Percentiles rank a stretch among this genome's conserved stretches.
These are phyloP conservation scores for Garcia nutans DNA, from an alignment of 345 rosid species.

Conservation along the genomic window DNA sequence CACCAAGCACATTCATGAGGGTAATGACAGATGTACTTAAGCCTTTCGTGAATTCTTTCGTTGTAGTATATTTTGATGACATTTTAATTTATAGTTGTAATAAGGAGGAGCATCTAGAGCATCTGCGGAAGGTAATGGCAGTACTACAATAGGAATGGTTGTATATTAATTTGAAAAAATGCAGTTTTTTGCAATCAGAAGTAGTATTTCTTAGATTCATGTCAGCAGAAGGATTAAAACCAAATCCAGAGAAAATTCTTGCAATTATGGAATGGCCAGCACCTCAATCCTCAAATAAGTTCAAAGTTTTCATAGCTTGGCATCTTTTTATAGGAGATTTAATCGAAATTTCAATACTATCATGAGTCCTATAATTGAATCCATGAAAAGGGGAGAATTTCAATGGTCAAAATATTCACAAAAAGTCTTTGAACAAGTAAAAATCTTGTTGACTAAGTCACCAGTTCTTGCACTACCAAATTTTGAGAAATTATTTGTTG, in stretches of 20 bases:
- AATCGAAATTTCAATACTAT: background rate
- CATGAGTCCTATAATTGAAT: too few relatives aligned
- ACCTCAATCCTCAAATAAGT: background rate
- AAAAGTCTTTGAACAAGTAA: too few relatives aligned
- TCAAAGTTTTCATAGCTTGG: background rate
- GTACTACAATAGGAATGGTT: background rate
- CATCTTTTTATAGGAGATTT: background rate
- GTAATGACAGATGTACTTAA: background rate
- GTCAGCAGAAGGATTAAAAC: background rate
- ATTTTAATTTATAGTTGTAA: background rate
- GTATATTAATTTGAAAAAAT: background rate
- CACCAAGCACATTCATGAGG: background rate
- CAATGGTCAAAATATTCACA: too few relatives aligned
- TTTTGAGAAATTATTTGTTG: background rate
- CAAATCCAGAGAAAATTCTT: background rate
- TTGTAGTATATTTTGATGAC: background rate
- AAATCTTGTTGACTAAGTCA: too few relatives aligned
- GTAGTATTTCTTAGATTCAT: background rate
- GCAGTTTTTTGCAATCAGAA: background rate
- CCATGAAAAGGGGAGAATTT: too few relatives aligned
- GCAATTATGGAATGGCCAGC: background rate
- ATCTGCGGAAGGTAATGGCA: background rate
- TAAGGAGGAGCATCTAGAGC: background rate
- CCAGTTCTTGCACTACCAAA: too few relatives aligned
- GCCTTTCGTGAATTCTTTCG: background rate